These are phyloP conservation scores for Gaultheria prostrata DNA, from an alignment of 148 eudicot genomes.

Conservation along the genomic window DNA sequence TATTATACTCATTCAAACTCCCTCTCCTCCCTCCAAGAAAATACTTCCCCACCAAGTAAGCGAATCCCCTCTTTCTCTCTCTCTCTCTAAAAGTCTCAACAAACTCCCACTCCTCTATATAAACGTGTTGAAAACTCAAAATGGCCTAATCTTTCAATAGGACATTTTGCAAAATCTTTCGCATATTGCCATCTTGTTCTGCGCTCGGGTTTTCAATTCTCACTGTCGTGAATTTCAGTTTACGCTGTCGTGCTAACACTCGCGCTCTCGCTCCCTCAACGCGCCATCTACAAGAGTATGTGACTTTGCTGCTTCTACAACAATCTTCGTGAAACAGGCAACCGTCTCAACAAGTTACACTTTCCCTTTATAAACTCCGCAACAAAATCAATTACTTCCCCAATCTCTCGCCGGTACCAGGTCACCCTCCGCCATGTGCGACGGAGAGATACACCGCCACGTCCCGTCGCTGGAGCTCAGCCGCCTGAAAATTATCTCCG, in stretches of 20 bases:
- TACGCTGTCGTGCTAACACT: too few relatives aligned
- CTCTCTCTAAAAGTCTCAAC: background rate
- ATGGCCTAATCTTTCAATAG: background rate
- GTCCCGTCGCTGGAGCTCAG: constrained; percentile 29
- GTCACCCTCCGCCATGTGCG: constrained; percentile 18
- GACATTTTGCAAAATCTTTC: background rate
- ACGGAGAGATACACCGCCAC: constrained; percentile 11
- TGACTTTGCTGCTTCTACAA: background rate
- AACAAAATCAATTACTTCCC: background rate
- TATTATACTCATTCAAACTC: background rate
- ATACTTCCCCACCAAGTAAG: constrained; percentile 17
- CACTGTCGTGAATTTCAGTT: too few relatives aligned
- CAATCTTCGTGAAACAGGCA: background rate
- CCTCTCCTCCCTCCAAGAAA: background rate
- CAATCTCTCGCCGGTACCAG: background rate
- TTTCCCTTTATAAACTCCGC: background rate
- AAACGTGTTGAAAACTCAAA: background rate
- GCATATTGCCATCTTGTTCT: background rate
- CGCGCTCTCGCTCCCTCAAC: too few relatives aligned
- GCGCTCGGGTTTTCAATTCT: background rate
- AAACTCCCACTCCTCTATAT: background rate
- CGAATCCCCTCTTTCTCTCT: background rate
- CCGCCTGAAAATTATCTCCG: constrained; percentile 35
- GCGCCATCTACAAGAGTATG: background rate
- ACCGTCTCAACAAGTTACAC: background rate